Evolutionary conservation across 208 protist genomes (phyloP).

Genomic region (Leishmania amazonensis): DNA sequence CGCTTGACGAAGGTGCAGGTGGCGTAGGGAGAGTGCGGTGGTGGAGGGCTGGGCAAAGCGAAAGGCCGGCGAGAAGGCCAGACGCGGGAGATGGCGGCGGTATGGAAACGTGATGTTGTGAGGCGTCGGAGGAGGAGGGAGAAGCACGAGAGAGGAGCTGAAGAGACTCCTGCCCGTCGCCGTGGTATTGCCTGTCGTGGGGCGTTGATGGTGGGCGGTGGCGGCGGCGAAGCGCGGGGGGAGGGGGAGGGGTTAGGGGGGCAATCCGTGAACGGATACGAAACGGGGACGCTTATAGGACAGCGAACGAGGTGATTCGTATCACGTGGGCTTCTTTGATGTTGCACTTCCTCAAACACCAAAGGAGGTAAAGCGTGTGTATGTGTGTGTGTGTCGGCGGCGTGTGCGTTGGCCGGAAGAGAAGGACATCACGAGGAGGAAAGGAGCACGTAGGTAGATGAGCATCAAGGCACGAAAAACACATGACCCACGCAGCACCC

Average conservation of each 20-base stretch:
- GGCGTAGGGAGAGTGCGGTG: background rate
- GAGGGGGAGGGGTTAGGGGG: too few species aligned
- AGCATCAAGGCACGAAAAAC: too few species aligned
- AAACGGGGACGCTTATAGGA: background rate
- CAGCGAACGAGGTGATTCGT: background rate
- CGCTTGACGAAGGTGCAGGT: background rate
- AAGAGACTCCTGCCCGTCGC: background rate
- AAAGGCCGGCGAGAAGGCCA: background rate
- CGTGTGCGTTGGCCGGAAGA: background rate
- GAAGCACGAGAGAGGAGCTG: background rate
- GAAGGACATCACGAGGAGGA: background rate
- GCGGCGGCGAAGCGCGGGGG: too few species aligned
- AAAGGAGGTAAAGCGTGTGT: background rate
- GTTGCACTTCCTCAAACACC: background rate
- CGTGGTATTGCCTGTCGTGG: background rate
- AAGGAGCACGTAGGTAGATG: background rate
- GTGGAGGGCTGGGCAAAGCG: background rate
- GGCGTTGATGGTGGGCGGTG: background rate
- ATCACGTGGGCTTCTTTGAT: background rate
- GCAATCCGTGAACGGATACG: too few species aligned
- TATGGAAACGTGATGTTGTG: constrained; percentile 2
- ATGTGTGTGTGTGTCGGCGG: background rate
- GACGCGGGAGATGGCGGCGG: background rate
- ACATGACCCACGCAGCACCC: background rate
- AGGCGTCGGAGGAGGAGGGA: background rate